phyloP scores from a whole-genome alignment of 208 protist genomes.

The Trypanosoma rangeli region DNA sequence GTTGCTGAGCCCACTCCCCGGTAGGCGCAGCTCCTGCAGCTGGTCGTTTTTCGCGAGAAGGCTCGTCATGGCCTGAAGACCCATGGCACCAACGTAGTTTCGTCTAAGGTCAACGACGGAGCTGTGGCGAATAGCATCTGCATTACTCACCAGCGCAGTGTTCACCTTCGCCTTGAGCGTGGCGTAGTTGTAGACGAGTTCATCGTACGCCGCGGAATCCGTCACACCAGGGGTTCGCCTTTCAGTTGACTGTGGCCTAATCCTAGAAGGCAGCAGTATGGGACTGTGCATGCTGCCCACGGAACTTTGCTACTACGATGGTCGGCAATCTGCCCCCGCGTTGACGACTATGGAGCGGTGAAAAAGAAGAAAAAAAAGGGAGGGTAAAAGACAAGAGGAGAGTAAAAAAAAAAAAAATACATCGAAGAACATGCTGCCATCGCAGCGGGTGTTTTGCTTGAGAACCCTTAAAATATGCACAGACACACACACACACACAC shows the following conservation, averaged over 20 bases:
- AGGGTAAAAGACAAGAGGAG: background rate
- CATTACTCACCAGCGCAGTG: conserved; percentile 37
- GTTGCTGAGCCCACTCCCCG: conserved; percentile 76
- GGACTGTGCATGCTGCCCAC: conserved; percentile 17
- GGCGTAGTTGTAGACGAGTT: conserved; percentile 60
- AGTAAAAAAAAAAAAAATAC: conserved; percentile 4
- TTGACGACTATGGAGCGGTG: background rate
- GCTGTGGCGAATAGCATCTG: conserved; percentile 40
- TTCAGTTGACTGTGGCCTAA: conserved; percentile 6
- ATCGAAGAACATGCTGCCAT: background rate
- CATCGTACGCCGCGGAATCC: conserved; percentile 33
- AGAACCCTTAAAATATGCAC: too few relatives aligned
- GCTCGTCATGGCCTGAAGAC: conserved; percentile 71
- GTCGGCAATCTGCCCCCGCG: background rate
- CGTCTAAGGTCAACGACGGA: conserved; percentile 54
- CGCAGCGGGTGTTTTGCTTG: too few relatives aligned
- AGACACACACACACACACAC: conserved; percentile 2
- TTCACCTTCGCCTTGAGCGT: conserved; percentile 70
- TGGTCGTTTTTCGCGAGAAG: conserved; percentile 64
- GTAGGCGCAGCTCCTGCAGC: conserved; percentile 46
- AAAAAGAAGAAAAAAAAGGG: background rate
- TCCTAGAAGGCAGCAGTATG: conserved; percentile 21
- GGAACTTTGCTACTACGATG: background rate
- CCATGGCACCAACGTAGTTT: conserved; percentile 74
- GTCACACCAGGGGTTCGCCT: conserved; percentile 8